These are phyloP conservation scores for Alternaria longipes DNA, from an alignment of 2,329 filamentous ascomycete genomes.

Conservation along the genomic window DNA sequence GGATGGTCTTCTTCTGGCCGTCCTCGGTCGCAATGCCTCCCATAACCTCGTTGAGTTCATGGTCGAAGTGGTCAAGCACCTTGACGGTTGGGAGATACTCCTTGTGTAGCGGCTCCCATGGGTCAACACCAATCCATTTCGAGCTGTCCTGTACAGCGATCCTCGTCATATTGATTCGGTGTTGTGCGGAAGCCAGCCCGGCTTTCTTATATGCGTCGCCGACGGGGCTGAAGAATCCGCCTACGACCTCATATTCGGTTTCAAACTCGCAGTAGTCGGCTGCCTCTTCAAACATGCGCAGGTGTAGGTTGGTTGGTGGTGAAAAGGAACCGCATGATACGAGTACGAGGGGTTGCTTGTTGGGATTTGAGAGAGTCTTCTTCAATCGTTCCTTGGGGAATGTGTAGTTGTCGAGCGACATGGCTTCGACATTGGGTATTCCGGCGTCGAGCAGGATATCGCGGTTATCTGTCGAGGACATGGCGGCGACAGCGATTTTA, in stretches of 20 bases:
- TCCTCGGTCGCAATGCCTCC: slow-evolving; percentile 76
- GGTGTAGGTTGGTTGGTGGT: slow-evolving; percentile 77
- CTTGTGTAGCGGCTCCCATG: slow-evolving; percentile 79
- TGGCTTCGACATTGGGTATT: slow-evolving; percentile 37
- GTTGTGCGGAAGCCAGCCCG: slow-evolving; percentile 75
- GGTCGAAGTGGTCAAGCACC: slow-evolving; percentile 88
- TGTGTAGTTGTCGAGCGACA: slow-evolving; percentile 61
- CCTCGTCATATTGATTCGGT: slow-evolving; percentile 86
- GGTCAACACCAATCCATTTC: slow-evolving; percentile 51
- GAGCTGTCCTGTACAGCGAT: slow-evolving; percentile 77
- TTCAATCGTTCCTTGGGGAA: slow-evolving; percentile 70
- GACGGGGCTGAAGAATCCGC: slow-evolving; percentile 84
- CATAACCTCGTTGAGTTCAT: slow-evolving; percentile 83
- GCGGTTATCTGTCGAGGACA: slow-evolving; percentile 34
- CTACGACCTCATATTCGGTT: slow-evolving; percentile 81
- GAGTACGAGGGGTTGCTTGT: slow-evolving; percentile 70
- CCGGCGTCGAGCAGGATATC: slow-evolving; percentile 34
- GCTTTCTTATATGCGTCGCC: slow-evolving; percentile 81
- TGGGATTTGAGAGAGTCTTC: slow-evolving; percentile 63
- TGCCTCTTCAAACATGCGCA: slow-evolving; percentile 90
- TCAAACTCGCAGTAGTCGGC: slow-evolving; percentile 78
- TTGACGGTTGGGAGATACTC: slow-evolving; percentile 88
- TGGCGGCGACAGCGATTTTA: slow-evolving; percentile 22
- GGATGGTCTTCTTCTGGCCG: slow-evolving; percentile 72
- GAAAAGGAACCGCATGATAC: slow-evolving; percentile 77